Conservation (phyloP, 208 protist species). For the Crithidia thermophila region DNA sequence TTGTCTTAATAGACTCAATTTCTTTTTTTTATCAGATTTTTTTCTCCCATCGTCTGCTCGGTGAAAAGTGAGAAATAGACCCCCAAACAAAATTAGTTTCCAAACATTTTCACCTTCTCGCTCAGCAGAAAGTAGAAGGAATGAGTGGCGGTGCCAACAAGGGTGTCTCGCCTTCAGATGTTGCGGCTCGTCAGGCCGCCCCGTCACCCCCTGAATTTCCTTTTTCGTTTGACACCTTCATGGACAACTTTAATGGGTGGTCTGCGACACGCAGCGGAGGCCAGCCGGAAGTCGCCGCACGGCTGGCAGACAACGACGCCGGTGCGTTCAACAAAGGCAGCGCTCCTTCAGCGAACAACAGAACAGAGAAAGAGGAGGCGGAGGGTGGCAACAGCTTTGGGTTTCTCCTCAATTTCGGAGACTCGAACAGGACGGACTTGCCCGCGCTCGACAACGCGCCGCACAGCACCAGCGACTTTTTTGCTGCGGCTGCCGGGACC, state of each 20-base stretch:
- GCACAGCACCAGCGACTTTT: background rate
- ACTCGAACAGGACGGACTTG: background rate
- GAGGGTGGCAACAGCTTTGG: conserved; percentile 3
- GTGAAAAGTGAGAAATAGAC: too few relatives aligned
- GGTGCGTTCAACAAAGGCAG: too few relatives aligned
- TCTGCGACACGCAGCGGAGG: background rate
- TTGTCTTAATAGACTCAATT: too few relatives aligned
- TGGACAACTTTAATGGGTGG: conserved; percentile 15
- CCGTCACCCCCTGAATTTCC: background rate
- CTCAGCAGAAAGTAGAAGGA: too few relatives aligned
- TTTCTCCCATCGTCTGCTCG: too few relatives aligned
- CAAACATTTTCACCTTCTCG: too few relatives aligned
- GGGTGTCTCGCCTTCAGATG: background rate
- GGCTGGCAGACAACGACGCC: too few relatives aligned
- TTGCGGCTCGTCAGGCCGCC: background rate
- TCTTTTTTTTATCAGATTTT: too few relatives aligned
- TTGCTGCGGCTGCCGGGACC: background rate
- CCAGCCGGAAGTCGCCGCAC: too few relatives aligned
- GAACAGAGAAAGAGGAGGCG: background rate
- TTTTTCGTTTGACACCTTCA: conserved; percentile 22
- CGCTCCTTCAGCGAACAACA: too few relatives aligned
- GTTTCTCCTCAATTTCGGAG: conserved; percentile 10
- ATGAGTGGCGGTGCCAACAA: background rate
- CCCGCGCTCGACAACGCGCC: background rate
- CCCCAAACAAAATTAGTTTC: too few relatives aligned